Percentiles rank a stretch among this genome's conserved stretches.
Evolutionary conservation across 1,139 yeast species (phyloP).

Genomic region (Yamadazyma atlantica): DNA sequence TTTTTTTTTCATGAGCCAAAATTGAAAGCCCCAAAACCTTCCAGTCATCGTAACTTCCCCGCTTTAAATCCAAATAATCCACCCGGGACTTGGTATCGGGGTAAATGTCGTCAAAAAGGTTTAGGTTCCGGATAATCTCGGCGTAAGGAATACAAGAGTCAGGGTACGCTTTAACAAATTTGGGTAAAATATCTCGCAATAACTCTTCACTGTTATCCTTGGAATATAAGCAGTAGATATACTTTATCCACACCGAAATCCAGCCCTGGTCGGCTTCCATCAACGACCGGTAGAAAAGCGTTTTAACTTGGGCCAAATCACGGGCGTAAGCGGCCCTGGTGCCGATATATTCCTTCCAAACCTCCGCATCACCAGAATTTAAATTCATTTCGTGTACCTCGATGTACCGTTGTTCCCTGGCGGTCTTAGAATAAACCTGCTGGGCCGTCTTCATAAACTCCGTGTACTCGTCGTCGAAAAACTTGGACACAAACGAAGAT

Average conservation of each 20-base stretch:
- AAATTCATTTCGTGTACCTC: conserved; percentile 24
- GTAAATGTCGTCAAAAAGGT: conserved; percentile 7
- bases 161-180: conserved; percentile 15
- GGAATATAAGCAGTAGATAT: conserved; percentile 24
- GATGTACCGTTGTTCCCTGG: conserved; percentile 24
- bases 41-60: conserved; percentile 34
- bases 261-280: conserved; percentile 14
- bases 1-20: conserved; percentile 17
- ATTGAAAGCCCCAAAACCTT: conserved; percentile 32
- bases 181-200: conserved; percentile 9
- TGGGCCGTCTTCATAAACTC: conserved; percentile 38
- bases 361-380: conserved; percentile 17
- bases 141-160: conserved; percentile 27
- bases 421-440: conserved; percentile 30
- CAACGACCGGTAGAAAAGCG: conserved; percentile 25
- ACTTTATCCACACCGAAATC: conserved; percentile 31
- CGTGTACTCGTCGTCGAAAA: conserved; percentile 34
- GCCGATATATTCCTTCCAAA: conserved; percentile 36
- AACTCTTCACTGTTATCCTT: conserved; percentile 5
- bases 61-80: conserved; percentile 18
- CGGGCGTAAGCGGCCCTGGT: conserved; percentile 23
- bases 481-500: conserved; percentile 43
- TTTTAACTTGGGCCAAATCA: conserved; percentile 14
- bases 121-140: conserved; percentile 27
- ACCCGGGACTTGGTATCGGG: conserved; percentile 12